Conservation (phyloP, 257 asterid species). For the Solanum chiquidenum region DNA sequence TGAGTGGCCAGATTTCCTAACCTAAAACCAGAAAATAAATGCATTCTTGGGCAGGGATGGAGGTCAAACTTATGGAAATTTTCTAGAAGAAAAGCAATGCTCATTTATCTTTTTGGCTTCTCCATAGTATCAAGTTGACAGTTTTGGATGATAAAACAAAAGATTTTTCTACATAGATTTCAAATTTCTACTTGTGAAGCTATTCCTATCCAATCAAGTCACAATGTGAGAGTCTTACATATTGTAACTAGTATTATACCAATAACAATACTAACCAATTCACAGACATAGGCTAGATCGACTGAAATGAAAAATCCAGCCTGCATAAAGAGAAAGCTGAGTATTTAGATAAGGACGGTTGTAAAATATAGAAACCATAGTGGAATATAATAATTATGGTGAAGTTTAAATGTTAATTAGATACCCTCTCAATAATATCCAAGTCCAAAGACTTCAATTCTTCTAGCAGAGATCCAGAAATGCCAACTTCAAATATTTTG, state of each 20-base stretch:
- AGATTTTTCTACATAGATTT: not conserved
- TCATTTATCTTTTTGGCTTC: not conserved
- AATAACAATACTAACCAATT: constrained; percentile 45
- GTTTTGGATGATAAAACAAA: not conserved
- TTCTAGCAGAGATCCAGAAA: constrained; percentile 66
- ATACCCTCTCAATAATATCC: constrained; percentile 77
- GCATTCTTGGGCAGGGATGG: not conserved
- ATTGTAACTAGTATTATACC: not conserved
- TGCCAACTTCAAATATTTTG: constrained; percentile 89
- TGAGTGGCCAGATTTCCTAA: not conserved
- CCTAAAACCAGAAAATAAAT: not conserved
- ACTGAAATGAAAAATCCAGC: constrained; percentile 57
- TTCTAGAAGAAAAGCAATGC: not conserved
- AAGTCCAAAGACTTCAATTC: constrained; percentile 49
- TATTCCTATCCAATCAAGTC: not conserved
- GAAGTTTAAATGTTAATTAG: not conserved
- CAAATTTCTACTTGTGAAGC: not conserved
- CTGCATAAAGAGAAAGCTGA: constrained; percentile 32
- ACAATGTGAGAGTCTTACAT: not conserved
- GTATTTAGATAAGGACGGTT: not conserved
- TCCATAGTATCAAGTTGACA: not conserved
- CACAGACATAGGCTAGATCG: constrained; percentile 75
- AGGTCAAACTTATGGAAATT: not conserved
- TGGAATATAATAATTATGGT: not conserved
- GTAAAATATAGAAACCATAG: not conserved